Percentiles rank a stretch among this genome's conserved stretches.
Conservation (phyloP, 2,329 filamentous ascomycete species). For the Ophiostoma himal-ulmi region DNA sequence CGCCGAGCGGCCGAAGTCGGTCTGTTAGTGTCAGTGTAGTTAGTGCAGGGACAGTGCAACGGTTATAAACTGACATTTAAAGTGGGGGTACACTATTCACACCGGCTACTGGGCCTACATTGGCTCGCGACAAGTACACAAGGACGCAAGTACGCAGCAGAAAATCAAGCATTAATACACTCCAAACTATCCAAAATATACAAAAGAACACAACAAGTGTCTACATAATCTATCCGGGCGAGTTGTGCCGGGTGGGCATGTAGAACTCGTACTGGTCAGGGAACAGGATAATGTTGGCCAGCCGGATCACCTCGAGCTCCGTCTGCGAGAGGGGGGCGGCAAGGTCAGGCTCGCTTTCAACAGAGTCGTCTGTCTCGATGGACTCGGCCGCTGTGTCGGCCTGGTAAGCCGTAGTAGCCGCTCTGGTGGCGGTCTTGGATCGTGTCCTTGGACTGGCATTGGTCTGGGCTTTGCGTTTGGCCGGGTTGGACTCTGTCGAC, state of each 20-base stretch:
- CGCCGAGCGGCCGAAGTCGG: neutral
- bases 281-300: constrained; percentile 54
- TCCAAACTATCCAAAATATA: neutral
- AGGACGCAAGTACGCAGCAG: too few relatives aligned
- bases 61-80: neutral
- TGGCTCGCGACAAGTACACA: too few relatives aligned
- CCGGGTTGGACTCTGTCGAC: neutral
- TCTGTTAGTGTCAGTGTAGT: constrained; percentile 1
- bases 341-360: neutral
- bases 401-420: too few relatives aligned
- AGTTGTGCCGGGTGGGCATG: constrained; percentile 36
- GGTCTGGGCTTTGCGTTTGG: neutral
- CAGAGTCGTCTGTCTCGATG: neutral
- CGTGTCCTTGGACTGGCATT: neutral
- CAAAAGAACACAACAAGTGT: neutral
- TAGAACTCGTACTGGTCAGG: constrained; percentile 48
- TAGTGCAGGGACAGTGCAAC: neutral
- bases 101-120: neutral
- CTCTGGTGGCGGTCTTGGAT: neutral
- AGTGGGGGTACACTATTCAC: neutral
- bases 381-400: too few relatives aligned
- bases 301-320: constrained; percentile 47
- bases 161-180: neutral
- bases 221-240: constrained; percentile 22
- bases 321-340: constrained; percentile 29